Base-by-base conservation (phyloP, 2,329 filamentous ascomycete genomes). In the Colletotrichum tofieldiae region DNA sequence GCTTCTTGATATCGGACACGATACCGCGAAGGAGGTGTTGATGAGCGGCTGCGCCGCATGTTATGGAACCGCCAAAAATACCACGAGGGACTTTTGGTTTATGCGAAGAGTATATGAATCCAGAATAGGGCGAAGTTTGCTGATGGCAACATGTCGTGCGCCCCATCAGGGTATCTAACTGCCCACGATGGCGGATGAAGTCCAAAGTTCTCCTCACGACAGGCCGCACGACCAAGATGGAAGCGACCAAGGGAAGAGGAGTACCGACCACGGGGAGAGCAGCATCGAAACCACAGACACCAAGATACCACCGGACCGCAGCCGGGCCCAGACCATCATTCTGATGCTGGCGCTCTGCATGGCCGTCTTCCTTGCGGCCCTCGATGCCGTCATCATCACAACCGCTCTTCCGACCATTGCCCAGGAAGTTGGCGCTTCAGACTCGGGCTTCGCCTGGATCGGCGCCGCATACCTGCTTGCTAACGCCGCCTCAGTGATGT, bases 391-490 rank as follows among this genome's bases (percentile, higher is more conserved):
- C 39, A 92, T 93, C 77, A 85, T 93, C 75, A 87, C 92, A 14
- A 93, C 91, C 0, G 90, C 91, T 7, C 85, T 93, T 6, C 91
- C 92, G 0, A 90, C 90, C 18, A 93, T 94, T 74, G 86, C 89
- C 6, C 81, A 82, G 43, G 86, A 93, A 72, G 89, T 95, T 73
- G 78, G 90, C 55, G 78, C 88, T 56, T 93, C 92, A 7, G 89
- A 89, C 3, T 84, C 88, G 20, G 93, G 93, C 32, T 95, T 95
- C 81, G 89, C 91, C 63, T 95, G 93, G 94, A 91, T 96, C 73
- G 93, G 93, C 18, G 90, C 89, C 47, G 90, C 93, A 3, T 96
- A 93, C 77, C 85, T 94, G 8, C 88, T 95, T 14, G 92, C 91
- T 67, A 92, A 91, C 78, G 91, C 92, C 1, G 89, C 86, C 79